Base-by-base conservation (phyloP, 2,329 filamentous ascomycete genomes). In the Curvularia sp. region DNA sequence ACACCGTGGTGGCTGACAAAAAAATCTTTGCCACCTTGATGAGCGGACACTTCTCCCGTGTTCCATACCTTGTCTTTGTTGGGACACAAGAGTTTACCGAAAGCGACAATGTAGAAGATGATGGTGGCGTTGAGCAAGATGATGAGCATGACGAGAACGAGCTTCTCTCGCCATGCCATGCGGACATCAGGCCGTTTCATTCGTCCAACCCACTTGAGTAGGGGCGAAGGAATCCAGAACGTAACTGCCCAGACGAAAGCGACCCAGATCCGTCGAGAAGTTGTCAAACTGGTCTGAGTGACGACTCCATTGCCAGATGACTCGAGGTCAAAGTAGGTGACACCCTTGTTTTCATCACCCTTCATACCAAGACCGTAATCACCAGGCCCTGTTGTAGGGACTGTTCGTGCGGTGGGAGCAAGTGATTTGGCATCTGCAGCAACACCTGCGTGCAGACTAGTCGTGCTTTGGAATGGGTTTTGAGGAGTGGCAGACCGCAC, bases 121-220 rank as follows among this genome's bases (percentile, higher is more conserved):
- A 99, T 86, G 28, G 86, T 73, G 39, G 75, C 92, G 78, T 99
- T 99, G 66, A 96, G 79, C 12, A 99, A 69, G 30, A 91, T 75
- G 67, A 99, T 98, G 52, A 97, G 70, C 58, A 91, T 82, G 47
- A 93, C 88, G 10, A 99, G 82, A 0, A 95, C 89, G 10, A 99
- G 51, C 79, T 99, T 99, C 73, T 99, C 95, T 77, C 95, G 87
- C 95, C 95, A 99, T 0, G 95, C 95, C 87, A 97, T 91, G 26
- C 95, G 91, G 8, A 99, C 92, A 79, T 99, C 95, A 1, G 93
- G 95, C 55, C 95, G 89, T 80, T 96, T 96, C 95, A 99, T 99
- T 22, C 94, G 91, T 31, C 95, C 95, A 57, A 98, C 72, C 59
- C 84, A 89, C n/a, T 86, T 85, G 15, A 99, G 86, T 2, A 91